Conservation (phyloP, 805 yeast species). For the Zygosaccharomyces rouxii region DNA sequence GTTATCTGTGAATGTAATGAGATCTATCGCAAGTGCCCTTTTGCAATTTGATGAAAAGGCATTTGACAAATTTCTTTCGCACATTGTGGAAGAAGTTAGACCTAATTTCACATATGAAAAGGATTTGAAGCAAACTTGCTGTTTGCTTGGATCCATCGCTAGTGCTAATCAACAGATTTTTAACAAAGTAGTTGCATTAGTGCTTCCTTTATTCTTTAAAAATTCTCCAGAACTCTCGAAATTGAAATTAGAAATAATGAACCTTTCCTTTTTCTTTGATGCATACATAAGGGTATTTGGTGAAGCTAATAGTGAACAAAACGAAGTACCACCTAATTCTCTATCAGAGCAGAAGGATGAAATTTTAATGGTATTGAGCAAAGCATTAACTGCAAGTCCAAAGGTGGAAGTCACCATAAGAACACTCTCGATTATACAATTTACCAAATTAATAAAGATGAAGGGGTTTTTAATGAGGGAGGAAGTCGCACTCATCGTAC, state of each 20-base stretch:
- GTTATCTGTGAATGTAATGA: constrained; percentile 43
- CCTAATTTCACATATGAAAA: constrained; percentile 48
- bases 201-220: constrained; percentile 43
- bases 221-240: constrained; percentile 45
- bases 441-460: constrained; percentile 52
- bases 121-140: constrained; percentile 59
- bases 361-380: constrained; percentile 62
- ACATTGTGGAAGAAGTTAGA: constrained; percentile 48
- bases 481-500: constrained; percentile 60
- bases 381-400: constrained; percentile 62
- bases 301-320: neutral
- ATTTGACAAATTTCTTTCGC: constrained; percentile 39
- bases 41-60: constrained; percentile 28
- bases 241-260: constrained; percentile 56
- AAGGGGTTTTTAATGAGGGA: constrained; percentile 44
- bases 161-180: constrained; percentile 44
- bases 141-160: constrained; percentile 54
- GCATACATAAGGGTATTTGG: constrained; percentile 45
- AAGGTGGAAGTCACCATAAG: constrained; percentile 65
- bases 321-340: constrained; percentile 30
- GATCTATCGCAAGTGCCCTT: constrained; percentile 41
- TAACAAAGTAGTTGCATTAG: constrained; percentile 44
- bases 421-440: constrained; percentile 59
- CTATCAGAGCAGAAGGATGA: constrained; percentile 56
- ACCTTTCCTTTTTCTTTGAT: constrained; percentile 53